Conservation (phyloP, 2,329 filamentous ascomycete species). For the Colletotrichum ledebouriae region DNA sequence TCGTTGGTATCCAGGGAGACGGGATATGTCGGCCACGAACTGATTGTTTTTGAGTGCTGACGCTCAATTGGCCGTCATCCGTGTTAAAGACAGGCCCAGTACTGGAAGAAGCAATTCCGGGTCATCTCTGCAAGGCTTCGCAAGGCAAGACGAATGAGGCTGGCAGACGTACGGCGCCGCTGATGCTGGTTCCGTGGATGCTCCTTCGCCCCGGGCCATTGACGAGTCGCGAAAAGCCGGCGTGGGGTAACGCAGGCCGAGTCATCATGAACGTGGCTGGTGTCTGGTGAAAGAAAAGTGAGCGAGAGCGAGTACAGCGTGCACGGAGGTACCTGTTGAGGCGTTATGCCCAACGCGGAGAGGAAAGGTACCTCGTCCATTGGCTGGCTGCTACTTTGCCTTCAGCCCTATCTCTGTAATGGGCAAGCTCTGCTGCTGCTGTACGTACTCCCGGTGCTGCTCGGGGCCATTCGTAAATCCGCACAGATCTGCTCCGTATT, state of each 20-base stretch:
- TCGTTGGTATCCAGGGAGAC: conserved; percentile 32
- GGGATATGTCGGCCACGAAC: conserved; percentile 11
- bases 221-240: conserved; percentile 17
- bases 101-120: conserved; percentile 14
- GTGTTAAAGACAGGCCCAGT: conserved; percentile 4
- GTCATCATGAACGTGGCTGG: conserved; percentile 39
- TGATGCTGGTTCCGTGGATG: neutral
- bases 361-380: conserved; percentile 3
- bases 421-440: too few species aligned
- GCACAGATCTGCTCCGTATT: conserved; percentile 14
- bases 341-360: conserved; percentile 37
- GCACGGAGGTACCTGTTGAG: conserved; percentile 3
- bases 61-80: conserved; percentile 1
- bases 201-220: conserved; percentile 34
- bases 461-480: conserved; percentile 39
- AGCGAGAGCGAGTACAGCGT: conserved; percentile 24
- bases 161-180: neutral
- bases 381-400: conserved; percentile 32
- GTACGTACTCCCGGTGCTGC: conserved; percentile 3
- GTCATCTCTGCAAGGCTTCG: conserved; percentile 10
- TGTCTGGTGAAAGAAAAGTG: conserved; percentile 23
- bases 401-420: conserved; percentile 30
- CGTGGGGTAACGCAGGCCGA: conserved; percentile 25
- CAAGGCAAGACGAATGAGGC: neutral
- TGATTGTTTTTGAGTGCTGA: neutral